These are phyloP conservation scores for Backusella luteola DNA, from an alignment of 192 early-diverging fungal species.

Conservation along the genomic window DNA sequence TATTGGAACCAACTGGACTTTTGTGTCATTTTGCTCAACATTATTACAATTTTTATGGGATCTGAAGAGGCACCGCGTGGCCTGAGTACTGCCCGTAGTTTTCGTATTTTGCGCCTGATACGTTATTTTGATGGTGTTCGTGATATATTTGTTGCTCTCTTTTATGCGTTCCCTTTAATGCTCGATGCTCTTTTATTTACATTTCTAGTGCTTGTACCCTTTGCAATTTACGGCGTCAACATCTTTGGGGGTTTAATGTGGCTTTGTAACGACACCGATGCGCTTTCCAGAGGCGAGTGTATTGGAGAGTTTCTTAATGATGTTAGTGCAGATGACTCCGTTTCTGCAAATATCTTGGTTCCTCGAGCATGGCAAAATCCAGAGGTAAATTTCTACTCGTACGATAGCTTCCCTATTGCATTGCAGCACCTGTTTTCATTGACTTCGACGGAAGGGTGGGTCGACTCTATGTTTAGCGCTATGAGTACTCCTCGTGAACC, in stretches of 20 bases:
- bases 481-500: conserved; percentile 32
- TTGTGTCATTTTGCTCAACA: conserved; percentile 44
- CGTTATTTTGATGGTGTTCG: conserved; percentile 32
- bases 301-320: conserved; percentile 32
- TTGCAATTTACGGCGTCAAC: conserved; percentile 50
- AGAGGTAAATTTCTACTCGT: conserved; percentile 40
- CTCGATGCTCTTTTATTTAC: conserved; percentile 49
- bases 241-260: conserved; percentile 50
- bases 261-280: conserved; percentile 34
- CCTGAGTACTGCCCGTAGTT: conserved; percentile 44
- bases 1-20: conserved; percentile 56
- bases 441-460: conserved; percentile 57
- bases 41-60: conserved; percentile 37
- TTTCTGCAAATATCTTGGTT: conserved; percentile 21
- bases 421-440: conserved; percentile 49
- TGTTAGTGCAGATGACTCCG: conserved; percentile 5
- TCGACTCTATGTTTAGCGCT: conserved; percentile 26
- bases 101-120: conserved; percentile 36
- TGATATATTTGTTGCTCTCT: conserved; percentile 29
- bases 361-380: conserved; percentile 57
- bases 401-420: conserved; percentile 46
- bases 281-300: conserved; percentile 30
- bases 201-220: conserved; percentile 49
- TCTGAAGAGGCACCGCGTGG: conserved; percentile 31
- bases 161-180: conserved; percentile 49